These are phyloP conservation scores for Encephalitozoon hellem DNA, from an alignment of 371 early-diverging fungal species.

Conservation along the genomic window DNA sequence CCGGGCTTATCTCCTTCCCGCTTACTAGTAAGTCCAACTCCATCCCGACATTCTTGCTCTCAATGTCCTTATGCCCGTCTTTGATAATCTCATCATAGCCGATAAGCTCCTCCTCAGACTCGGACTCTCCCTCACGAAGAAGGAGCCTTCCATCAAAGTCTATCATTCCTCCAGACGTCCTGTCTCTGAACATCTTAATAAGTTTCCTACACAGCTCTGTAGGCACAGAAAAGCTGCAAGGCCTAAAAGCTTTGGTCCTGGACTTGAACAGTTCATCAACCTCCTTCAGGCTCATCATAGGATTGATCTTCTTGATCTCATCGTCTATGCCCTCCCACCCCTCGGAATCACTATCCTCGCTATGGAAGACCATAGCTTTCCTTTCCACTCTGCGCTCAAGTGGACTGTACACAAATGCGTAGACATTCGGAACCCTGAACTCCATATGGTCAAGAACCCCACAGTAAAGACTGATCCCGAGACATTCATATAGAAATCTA, in stretches of 20 bases:
- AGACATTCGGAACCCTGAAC: constrained; percentile 18
- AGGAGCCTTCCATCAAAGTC: constrained; percentile 31
- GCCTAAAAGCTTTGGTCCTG: neutral
- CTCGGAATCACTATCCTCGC: neutral
- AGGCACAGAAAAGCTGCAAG: neutral
- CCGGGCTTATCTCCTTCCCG: neutral
- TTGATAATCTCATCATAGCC: neutral
- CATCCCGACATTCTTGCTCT: neutral
- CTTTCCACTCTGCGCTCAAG: neutral
- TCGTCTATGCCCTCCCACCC: neutral
- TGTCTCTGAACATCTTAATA: neutral
- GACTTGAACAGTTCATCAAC: neutral
- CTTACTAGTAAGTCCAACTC: constrained; percentile 3
- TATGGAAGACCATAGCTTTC: neutral
- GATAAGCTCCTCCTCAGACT: neutral
- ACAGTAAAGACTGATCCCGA: constrained; percentile 5
- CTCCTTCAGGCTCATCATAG: neutral
- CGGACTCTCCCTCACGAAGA: neutral
- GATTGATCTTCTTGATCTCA: neutral
- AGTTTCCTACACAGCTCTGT: neutral
- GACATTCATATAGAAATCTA: constrained; percentile 17
- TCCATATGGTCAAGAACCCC: constrained; percentile 24
- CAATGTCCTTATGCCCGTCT: neutral
- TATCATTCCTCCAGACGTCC: neutral
- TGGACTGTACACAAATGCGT: constrained; percentile 22